Base-by-base conservation (phyloP, 257 asterid genomes). In the Primulina huaijiensis region DNA sequence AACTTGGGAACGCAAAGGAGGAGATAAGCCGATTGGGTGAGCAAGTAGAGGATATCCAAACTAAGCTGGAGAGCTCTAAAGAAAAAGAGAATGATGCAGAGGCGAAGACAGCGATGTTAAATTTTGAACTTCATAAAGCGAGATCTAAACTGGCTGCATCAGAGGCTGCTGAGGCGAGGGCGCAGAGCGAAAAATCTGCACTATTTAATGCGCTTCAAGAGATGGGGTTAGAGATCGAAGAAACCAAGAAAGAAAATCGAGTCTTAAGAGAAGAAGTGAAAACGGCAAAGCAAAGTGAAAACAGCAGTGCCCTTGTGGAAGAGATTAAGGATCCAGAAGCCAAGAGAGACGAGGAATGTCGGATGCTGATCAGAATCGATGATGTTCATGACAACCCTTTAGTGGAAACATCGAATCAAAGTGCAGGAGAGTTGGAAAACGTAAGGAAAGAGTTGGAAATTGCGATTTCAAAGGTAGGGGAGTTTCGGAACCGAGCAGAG, bases 401-500 rank as follows among this genome's bases (percentile, higher is more conserved):
- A 16, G 11, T 2, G 6, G 60, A 55, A 37, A 71, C 37, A 5
- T 35, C 46, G 58, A 35, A 55, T 58, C 83, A 74, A 17, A 50
- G 31, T 20, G 55, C 16, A 19, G 6, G n/a, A 57, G 84, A 77
- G 70, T 8, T 71, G 69, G 82, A 75, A 38, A 62, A 66, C 3
- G 25, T 38, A 55, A 85, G 50, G 81, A 82, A 71, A 64, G 97
- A 87, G 62, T 50, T 87, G 37, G 87, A 84, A 58, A 56, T 25
- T 4, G 82, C 90, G 4, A 66, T 59, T 5, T 3, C 72, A 65
- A 87, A 82, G 55, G 73, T 82, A 3, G 79, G 76, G 5, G 96
- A 89, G 78, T 76, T 84, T 23, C 74, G 96, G 84, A 79, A 84
- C 19, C 56, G 95, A 50, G 84, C 88, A n/a, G 96, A 89, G 59